phyloP scores from a whole-genome alignment of 352 stramenopile species.

The Pythium sp. region DNA sequence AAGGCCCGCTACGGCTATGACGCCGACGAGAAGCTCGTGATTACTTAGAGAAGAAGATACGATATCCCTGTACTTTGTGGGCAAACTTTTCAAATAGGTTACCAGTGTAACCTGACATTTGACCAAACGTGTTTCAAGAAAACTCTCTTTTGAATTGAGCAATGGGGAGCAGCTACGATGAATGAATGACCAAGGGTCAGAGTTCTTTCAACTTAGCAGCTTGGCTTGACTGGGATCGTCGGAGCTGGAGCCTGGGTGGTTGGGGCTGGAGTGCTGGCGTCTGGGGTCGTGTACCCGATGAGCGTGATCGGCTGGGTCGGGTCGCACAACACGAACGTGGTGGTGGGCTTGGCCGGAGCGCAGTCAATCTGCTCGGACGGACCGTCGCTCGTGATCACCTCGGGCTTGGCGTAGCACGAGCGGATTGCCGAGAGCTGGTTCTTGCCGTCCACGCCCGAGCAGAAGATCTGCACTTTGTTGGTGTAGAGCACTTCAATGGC shows the following conservation, averaged over 20 bases:
- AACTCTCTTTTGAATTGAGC: background rate
- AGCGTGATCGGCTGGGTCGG: conserved; percentile 22
- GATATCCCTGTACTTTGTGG: too few species aligned
- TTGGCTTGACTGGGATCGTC: conserved; percentile 6
- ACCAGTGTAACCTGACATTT: background rate
- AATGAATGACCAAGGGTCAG: too few species aligned
- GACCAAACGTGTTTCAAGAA: background rate
- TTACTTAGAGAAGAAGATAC: background rate
- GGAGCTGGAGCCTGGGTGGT: conserved; percentile 1
- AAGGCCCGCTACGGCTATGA: conserved; percentile 75
- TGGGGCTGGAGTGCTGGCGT: background rate
- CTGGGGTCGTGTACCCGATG: conserved; percentile 16
- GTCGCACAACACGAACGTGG: conserved; percentile 21
- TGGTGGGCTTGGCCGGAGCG: conserved; percentile 10
- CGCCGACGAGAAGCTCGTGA: conserved; percentile 46
- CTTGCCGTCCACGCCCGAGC: conserved; percentile 22
- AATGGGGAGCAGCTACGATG: too few species aligned
- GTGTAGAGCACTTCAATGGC: conserved; percentile 27
- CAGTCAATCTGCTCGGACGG: conserved; percentile 22
- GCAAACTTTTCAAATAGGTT: too few species aligned
- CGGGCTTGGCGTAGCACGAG: conserved; percentile 31
- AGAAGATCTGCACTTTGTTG: conserved; percentile 27
- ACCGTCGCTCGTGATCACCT: conserved; percentile 4
- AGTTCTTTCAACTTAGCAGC: background rate
- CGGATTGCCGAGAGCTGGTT: conserved; percentile 30